These are phyloP conservation scores for Acer negundo DNA, from an alignment of 345 rosid species.

Conservation along the genomic window DNA sequence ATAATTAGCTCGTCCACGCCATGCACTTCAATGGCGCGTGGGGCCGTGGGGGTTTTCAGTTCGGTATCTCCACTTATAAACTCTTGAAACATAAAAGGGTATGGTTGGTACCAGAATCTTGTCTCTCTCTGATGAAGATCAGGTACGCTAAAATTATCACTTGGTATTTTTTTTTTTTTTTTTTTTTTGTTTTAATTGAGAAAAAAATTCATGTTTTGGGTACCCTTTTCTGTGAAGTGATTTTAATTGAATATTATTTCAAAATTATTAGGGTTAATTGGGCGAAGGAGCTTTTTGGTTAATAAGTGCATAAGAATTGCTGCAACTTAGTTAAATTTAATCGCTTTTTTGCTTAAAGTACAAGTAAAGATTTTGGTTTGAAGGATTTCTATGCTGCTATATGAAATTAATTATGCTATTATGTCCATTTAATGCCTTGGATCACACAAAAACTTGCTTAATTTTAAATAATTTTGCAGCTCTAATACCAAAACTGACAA, in stretches of 20 bases:
- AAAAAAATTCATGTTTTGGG: neutral
- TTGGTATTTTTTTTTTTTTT: neutral
- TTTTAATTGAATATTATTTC: too few relatives aligned
- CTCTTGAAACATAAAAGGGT: neutral
- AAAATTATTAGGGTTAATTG: neutral
- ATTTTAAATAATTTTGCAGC: neutral
- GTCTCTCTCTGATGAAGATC: neutral
- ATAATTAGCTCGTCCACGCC: neutral
- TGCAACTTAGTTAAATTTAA: neutral
- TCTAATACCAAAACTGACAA: neutral
- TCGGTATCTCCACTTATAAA: neutral
- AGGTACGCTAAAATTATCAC: neutral
- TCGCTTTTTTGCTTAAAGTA: neutral
- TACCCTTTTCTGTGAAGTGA: neutral
- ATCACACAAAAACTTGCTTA: neutral
- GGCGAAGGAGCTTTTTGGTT: neutral
- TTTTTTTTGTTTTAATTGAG: neutral
- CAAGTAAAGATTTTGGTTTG: slow-evolving; percentile 11
- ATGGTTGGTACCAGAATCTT: neutral
- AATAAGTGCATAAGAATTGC: neutral
- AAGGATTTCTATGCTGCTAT: neutral
- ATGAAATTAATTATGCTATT: neutral
- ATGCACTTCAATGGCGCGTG: slow-evolving; percentile 1
- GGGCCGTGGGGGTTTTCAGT: neutral
- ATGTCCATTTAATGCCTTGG: too few relatives aligned